phyloP scores from a whole-genome alignment of 129 eudicot species.

The Tanacetum coccineum region DNA sequence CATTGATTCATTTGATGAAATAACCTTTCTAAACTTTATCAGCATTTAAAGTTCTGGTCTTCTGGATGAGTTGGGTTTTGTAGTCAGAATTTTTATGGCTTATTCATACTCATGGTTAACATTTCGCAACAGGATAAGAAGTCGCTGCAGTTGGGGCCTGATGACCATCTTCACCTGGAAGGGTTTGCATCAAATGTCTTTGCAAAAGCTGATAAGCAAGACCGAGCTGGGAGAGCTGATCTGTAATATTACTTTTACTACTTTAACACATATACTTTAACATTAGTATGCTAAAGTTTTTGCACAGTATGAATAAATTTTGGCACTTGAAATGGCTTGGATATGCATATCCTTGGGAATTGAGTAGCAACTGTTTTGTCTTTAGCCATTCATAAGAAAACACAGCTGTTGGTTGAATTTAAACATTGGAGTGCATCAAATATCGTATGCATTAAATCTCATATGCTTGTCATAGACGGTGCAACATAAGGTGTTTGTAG shows the following conservation, averaged over 20 bases:
- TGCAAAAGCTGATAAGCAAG: constrained; percentile 96
- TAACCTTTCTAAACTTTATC: background rate
- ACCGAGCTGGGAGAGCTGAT: constrained; percentile 91
- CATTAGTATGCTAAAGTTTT: background rate
- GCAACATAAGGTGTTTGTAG: background rate
- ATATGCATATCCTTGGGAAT: background rate
- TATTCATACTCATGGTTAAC: constrained; percentile 6
- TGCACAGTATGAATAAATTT: background rate
- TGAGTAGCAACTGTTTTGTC: background rate
- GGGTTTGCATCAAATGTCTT: constrained; percentile 92
- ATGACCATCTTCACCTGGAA: constrained; percentile 81
- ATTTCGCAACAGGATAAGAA: constrained; percentile 62
- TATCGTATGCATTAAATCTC: background rate
- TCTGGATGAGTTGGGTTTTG: background rate
- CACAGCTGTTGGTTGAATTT: background rate
- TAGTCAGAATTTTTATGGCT: background rate
- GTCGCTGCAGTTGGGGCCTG: constrained; percentile 69
- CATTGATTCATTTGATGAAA: background rate
- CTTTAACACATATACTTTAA: constrained; percentile 9
- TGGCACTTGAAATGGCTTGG: constrained; percentile 1
- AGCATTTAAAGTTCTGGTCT: background rate
- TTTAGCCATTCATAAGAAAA: background rate
- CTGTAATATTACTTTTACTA: constrained; percentile 41
- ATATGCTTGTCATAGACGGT: background rate
- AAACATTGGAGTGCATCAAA: background rate